Evolutionary conservation across 306 rosid species (phyloP), one percentile per base, ranked within the genome.

Genomic region (Quercus agrifolia): DNA sequence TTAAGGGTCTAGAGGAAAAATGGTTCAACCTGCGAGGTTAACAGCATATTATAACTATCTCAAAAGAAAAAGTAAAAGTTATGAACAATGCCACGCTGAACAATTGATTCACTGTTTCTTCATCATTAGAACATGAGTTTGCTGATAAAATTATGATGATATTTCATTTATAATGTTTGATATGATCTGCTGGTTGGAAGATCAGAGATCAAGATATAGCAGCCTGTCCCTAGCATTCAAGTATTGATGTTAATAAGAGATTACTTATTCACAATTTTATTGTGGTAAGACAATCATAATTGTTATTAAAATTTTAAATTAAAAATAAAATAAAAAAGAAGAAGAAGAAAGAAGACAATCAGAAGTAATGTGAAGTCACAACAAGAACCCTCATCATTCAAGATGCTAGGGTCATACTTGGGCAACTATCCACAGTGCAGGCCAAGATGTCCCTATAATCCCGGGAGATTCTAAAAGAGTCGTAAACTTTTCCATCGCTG

Each of bases 381-480:
- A 67, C 51, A 67, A 35, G 52, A 33, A 33, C 18, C 5, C 19
- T 18, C 21, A 30, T 54, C 76, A 70, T 75, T 92, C 85, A 94
- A 82, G 87, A 85, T 57, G 99, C 97, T 30, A 86, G 79, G 30
- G 99, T 87, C 19, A 87, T 87, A 19, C 83, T 70, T 15, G 91
- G 82, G 78, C 97, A 94, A 78, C 86, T 89, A 86, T 87, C 97
- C 56, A 84, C 83, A 19, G 86, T 51, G 78, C 97, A 92, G 73
- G 94, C 97, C 83, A 94, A 85, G 83, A 94, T 92, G 85, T 92
- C 97, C 81, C 82, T 88, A 67, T 92, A 92, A 23, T 90, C 95
- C 75, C 93, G 85, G 12, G 90, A 87, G 79, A 94, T 86, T 77
- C 78, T 90, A 83, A 94, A 92, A 12, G 95, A 91, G 74, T 95